Conservation (phyloP, 805 yeast genomes). For the Kodamaea laetipori region DNA sequence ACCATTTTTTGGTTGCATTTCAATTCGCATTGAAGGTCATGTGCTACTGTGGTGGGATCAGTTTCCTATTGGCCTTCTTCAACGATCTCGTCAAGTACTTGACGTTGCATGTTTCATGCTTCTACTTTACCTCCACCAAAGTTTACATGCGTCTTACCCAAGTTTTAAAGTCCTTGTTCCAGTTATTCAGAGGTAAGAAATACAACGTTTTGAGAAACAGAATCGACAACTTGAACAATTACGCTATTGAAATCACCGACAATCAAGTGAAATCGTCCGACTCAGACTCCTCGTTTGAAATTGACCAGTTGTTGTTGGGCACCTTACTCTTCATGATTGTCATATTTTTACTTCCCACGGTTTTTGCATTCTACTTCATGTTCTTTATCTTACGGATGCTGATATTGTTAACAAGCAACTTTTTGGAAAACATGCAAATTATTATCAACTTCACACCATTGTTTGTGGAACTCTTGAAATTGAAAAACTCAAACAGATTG, state of each 20-base stretch:
- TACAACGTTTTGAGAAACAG: conserved; percentile 81
- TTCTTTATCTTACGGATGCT: conserved; percentile 64
- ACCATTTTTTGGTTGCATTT: background rate
- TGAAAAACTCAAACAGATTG: conserved; percentile 72
- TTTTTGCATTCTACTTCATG: conserved; percentile 75
- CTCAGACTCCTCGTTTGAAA: conserved; percentile 51
- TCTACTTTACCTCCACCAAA: conserved; percentile 77
- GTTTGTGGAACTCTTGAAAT: conserved; percentile 73
- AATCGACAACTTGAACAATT: conserved; percentile 70
- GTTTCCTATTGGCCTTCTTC: conserved; percentile 65
- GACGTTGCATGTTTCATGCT: conserved; percentile 72
- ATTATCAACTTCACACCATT: conserved; percentile 82
- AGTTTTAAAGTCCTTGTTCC: conserved; percentile 70
- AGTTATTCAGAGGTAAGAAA: conserved; percentile 86
- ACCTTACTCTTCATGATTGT: conserved; percentile 83
- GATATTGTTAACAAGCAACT: conserved; percentile 49
- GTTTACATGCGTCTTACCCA: conserved; percentile 75
- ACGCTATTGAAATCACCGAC: conserved; percentile 18
- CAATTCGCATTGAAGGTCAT: conserved; percentile 19
- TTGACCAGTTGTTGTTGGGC: conserved; percentile 86
- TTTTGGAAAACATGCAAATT: conserved; percentile 61
- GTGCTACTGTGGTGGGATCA: conserved; percentile 55
- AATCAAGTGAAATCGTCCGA: conserved; percentile 12
- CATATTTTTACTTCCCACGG: conserved; percentile 81
- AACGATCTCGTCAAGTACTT: conserved; percentile 65